Conservation (phyloP, 306 rosid species). For the Corylus heterophylla region DNA sequence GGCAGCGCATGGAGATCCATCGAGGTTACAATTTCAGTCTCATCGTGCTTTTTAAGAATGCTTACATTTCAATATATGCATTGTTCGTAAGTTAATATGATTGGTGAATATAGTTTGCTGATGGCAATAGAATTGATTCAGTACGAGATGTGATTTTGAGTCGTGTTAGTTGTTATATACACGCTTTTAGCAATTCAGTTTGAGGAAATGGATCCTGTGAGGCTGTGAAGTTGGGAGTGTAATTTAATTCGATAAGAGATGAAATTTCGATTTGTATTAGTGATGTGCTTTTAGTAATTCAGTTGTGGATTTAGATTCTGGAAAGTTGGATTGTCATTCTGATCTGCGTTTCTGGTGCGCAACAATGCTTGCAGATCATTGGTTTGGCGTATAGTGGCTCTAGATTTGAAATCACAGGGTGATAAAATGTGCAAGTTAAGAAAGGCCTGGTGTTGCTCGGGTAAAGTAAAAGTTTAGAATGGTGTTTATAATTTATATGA, state of each 20-base stretch:
- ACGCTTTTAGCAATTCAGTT: not conserved
- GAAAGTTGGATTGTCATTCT: too few species aligned
- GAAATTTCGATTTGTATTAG: not conserved
- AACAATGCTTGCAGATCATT: not conserved
- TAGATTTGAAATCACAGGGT: not conserved
- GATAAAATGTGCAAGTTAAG: not conserved
- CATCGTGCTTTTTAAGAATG: conserved; percentile 14
- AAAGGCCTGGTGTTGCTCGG: not conserved
- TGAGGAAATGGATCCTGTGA: not conserved
- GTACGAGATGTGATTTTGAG: not conserved
- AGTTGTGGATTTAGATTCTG: not conserved
- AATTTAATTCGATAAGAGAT: not conserved
- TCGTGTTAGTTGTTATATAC: not conserved
- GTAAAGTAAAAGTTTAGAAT: not conserved
- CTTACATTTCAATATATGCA: not conserved
- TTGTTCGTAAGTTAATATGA: conserved; percentile 5
- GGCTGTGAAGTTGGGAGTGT: not conserved
- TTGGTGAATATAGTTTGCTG: not conserved
- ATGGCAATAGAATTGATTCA: not conserved
- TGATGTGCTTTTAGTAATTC: not conserved
- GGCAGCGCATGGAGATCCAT: conserved; percentile 87
- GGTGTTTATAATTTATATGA: not conserved
- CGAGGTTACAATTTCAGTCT: conserved; percentile 58
- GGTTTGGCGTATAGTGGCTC: not conserved
- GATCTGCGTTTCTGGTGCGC: not conserved